A percentile compares a stretch with the other conserved stretches of the same genome.
phyloP scores from a whole-genome alignment of 2,329 filamentous ascomycete genomes.

The Dactylonectria estremocensis region DNA sequence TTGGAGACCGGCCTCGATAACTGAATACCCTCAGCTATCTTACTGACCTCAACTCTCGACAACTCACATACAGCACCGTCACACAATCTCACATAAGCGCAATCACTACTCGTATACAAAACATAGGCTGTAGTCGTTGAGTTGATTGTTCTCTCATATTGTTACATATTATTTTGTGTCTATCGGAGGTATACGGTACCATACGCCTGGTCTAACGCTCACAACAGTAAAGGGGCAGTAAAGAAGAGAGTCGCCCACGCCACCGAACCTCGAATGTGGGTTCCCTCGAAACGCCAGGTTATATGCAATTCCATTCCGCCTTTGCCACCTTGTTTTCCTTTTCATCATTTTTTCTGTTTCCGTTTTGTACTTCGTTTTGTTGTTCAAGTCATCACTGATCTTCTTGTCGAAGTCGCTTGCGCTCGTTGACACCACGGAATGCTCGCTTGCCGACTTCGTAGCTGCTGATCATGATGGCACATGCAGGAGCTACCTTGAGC shows the following conservation, averaged over 20 bases:
- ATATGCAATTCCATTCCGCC: constrained; percentile 31
- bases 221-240: constrained; percentile 19
- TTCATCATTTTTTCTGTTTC: constrained; percentile 2
- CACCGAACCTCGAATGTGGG: constrained; percentile 11
- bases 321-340: constrained; percentile 20
- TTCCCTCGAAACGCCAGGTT: constrained; percentile 39
- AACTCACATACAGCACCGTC: background rate
- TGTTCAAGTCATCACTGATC: background rate
- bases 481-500: constrained; percentile 94
- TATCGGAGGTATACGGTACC: constrained; percentile 38
- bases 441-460: constrained; percentile 96
- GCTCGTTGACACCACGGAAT: constrained; percentile 81
- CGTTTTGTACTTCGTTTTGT: background rate
- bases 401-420: constrained; percentile 37
- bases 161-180: constrained; percentile 47
- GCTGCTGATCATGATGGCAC: constrained; percentile 99
- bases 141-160: constrained; percentile 28
- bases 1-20: constrained; percentile 47
- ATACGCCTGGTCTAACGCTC: constrained; percentile 39
- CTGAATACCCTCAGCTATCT: constrained; percentile 44
- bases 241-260: constrained; percentile 21
- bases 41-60: constrained; percentile 1
- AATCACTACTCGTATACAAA: background rate
- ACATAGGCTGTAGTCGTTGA: background rate
- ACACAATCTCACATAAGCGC: constrained; percentile 7